A percentile compares a stretch with the other conserved stretches of the same genome.
These are phyloP conservation scores for Thielaviopsis euricoi DNA, from an alignment of 2,329 filamentous ascomycete species.

Conservation along the genomic window DNA sequence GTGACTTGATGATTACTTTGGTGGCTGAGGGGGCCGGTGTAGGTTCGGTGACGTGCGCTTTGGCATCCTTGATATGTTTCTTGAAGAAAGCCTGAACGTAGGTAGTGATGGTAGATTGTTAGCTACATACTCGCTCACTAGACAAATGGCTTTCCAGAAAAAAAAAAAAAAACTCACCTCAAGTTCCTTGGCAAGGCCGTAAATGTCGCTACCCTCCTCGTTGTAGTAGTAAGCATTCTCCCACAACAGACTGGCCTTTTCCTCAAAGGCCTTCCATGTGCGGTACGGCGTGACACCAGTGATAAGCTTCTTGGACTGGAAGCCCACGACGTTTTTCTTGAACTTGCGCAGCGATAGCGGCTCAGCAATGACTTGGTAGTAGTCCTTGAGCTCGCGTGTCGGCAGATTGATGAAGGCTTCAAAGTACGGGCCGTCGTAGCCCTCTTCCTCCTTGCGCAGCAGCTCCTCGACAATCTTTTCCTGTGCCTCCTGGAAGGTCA, in stretches of 20 bases:
- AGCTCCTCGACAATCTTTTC: constrained; percentile 69
- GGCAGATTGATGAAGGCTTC: constrained; percentile 66
- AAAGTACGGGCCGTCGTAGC: constrained; percentile 52
- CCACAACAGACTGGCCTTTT: constrained; percentile 70
- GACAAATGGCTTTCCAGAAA: neutral
- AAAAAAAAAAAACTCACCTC: constrained; percentile 36
- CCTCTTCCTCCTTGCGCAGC: constrained; percentile 49
- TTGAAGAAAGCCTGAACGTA: constrained; percentile 48
- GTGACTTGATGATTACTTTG: constrained; percentile 21
- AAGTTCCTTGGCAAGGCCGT: constrained; percentile 57
- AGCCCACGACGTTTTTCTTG: constrained; percentile 60
- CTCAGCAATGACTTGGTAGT: constrained; percentile 69
- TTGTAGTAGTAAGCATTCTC: constrained; percentile 80
- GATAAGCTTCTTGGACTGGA: constrained; percentile 48
- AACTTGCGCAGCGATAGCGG: constrained; percentile 65
- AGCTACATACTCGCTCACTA: neutral
- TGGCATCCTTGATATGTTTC: constrained; percentile 53
- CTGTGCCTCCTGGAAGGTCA: constrained; percentile 70
- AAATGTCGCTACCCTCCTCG: constrained; percentile 79
- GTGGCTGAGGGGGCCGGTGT: constrained; percentile 25
- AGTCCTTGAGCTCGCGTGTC: constrained; percentile 60
- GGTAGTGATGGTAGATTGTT: neutral
- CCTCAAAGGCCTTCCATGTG: constrained; percentile 66
- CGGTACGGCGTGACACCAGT: constrained; percentile 55
- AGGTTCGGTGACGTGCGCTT: constrained; percentile 54